These are phyloP conservation scores for Calonectria pseudoturangicola DNA, from an alignment of 2,329 filamentous ascomycete species.

Conservation along the genomic window DNA sequence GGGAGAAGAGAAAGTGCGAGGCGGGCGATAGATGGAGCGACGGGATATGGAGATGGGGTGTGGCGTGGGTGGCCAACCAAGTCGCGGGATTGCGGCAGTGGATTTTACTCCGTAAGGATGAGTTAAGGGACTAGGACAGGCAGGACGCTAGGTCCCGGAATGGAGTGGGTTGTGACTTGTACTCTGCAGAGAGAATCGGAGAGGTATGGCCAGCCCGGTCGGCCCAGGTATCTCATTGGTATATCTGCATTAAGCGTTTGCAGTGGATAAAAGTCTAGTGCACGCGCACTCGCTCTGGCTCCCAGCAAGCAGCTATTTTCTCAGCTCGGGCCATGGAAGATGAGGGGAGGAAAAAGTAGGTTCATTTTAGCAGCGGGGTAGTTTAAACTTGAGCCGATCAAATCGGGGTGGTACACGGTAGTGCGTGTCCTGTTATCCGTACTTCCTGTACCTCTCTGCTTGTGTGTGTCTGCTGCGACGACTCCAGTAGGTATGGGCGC, in stretches of 20 bases:
- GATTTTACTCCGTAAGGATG: conserved; percentile 29
- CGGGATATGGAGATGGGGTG: conserved; percentile 30
- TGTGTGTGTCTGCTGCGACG: background rate
- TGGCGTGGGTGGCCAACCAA: conserved; percentile 31
- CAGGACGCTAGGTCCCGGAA: conserved; percentile 35
- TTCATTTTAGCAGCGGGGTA: conserved; percentile 48
- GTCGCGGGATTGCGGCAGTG: conserved; percentile 31
- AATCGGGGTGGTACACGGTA: conserved; percentile 19
- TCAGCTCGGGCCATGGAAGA: conserved; percentile 34
- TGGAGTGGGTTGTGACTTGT: conserved; percentile 36
- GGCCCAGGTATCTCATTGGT: conserved; percentile 30
- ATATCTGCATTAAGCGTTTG: conserved; percentile 39
- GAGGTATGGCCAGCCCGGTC: background rate
- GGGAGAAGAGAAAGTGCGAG: conserved; percentile 19
- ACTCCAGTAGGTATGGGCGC: background rate
- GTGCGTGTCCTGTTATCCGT: conserved; percentile 5
- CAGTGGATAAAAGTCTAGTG: conserved; percentile 32
- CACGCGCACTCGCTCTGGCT: conserved; percentile 4
- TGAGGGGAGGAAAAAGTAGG: conserved; percentile 33
- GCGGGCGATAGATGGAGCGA: conserved; percentile 27
- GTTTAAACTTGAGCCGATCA: conserved; percentile 34
- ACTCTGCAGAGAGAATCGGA: conserved; percentile 17
- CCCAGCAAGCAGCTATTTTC: conserved; percentile 34
- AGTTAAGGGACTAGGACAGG: conserved; percentile 29
- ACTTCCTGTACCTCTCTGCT: background rate